A percentile compares a stretch with the other conserved stretches of the same genome.
Evolutionary conservation across 805 yeast genomes (phyloP).

Genomic region (Yarrowia hollandica): DNA sequence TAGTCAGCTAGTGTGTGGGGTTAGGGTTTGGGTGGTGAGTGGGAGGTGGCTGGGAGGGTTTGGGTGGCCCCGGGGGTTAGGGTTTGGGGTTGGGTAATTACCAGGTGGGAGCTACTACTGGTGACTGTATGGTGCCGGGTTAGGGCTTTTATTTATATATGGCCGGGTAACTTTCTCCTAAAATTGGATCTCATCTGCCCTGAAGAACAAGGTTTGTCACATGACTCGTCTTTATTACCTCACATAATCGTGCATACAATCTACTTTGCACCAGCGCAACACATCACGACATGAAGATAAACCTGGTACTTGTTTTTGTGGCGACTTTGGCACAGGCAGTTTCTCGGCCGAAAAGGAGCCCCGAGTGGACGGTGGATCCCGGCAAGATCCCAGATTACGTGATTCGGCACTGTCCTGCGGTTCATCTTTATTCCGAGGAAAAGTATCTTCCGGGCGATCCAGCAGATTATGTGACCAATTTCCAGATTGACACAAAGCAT

Average conservation of each 20-base stretch:
- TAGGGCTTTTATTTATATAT: too few relatives aligned
- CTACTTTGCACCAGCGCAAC: neutral
- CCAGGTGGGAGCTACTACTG: too few relatives aligned
- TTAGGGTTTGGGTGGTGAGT: too few relatives aligned
- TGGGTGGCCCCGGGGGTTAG: too few relatives aligned
- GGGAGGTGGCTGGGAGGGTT: too few relatives aligned
- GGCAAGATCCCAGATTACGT: conserved; percentile 39
- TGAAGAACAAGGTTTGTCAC: neutral
- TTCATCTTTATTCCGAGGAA: conserved; percentile 88
- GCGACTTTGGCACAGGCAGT: too few relatives aligned
- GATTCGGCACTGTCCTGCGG: conserved; percentile 56
- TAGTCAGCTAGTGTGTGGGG: too few relatives aligned
- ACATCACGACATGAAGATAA: neutral
- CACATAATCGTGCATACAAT: conserved; percentile 25
- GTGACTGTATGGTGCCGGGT: too few relatives aligned
- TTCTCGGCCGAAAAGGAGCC: neutral
- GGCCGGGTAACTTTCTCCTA: neutral
- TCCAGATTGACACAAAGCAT: conserved; percentile 49
- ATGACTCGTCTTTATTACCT: neutral
- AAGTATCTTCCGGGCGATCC: conserved; percentile 81
- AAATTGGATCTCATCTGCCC: neutral
- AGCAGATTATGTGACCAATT: conserved; percentile 63
- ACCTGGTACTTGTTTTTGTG: neutral
- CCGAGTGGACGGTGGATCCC: conserved; percentile 2
- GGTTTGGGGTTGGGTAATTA: too few relatives aligned